Evolutionary conservation across 2,329 filamentous ascomycete species (phyloP).

Genomic region (Cladophialophora chaetospira): DNA sequence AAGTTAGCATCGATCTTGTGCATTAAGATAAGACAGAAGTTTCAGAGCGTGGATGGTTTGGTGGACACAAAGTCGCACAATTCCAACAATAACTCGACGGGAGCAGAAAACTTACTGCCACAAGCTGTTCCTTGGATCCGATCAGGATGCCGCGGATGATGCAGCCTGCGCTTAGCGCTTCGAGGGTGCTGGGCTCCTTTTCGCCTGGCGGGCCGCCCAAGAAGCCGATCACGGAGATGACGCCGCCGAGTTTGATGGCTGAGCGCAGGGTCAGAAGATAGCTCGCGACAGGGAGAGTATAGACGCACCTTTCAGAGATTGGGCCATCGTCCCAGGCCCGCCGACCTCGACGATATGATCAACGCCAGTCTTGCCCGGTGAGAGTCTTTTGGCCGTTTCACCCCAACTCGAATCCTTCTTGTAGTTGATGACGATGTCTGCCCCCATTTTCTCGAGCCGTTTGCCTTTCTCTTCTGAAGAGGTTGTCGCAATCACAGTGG

Average conservation of each 20-base stretch:
- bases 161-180: conserved; percentile 53
- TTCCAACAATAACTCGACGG: too few species aligned
- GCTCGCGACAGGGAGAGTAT: neutral
- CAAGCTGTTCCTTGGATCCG: conserved; percentile 57
- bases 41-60: too few species aligned
- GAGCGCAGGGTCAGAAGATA: conserved; percentile 16
- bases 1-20: too few species aligned
- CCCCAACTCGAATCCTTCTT: conserved; percentile 61
- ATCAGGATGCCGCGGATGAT: conserved; percentile 61
- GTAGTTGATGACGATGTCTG: conserved; percentile 64
- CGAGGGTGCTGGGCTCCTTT: conserved; percentile 54
- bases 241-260: conserved; percentile 51
- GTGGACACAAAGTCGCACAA: too few species aligned
- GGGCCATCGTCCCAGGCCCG: conserved; percentile 61
- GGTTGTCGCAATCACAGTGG: conserved; percentile 61
- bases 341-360: conserved; percentile 69
- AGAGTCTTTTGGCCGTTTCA: conserved; percentile 54
- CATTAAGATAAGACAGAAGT: too few species aligned
- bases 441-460: conserved; percentile 58
- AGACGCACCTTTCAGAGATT: conserved; percentile 49
- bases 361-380: conserved; percentile 56
- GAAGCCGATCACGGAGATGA: conserved; percentile 56
- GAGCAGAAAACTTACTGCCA: too few species aligned
- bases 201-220: conserved; percentile 46
- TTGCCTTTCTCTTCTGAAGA: conserved; percentile 58